Percentiles rank a stretch among this genome's conserved stretches.
These are phyloP conservation scores for Hamigera avellanea DNA, from an alignment of 495 filamentous ascomycete genomes.

Conservation along the genomic window DNA sequence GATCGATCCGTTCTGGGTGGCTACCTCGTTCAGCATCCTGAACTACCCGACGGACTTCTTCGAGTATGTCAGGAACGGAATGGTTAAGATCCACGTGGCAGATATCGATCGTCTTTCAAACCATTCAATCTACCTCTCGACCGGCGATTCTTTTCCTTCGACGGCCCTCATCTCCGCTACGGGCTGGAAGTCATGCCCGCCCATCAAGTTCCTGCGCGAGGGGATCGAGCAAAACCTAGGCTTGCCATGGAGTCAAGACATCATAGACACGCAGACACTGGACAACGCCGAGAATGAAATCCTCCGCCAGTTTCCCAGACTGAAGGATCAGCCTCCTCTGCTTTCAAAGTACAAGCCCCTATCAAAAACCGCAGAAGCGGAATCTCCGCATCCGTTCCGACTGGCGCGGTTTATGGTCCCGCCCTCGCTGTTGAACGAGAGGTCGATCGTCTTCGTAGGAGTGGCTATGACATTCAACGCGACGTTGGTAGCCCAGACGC, in stretches of 20 bases:
- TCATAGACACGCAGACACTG: constrained; percentile 14
- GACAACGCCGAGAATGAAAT: constrained; percentile 54
- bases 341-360: constrained; percentile 12
- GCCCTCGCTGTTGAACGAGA: constrained; percentile 39
- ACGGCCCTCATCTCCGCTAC: constrained; percentile 59
- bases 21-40: constrained; percentile 49
- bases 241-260: constrained; percentile 23
- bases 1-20: constrained; percentile 52
- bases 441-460: constrained; percentile 59
- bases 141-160: constrained; percentile 36
- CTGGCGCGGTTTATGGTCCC: constrained; percentile 65
- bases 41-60: constrained; percentile 61
- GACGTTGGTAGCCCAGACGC: constrained; percentile 48
- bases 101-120: constrained; percentile 41
- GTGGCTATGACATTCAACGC: constrained; percentile 51
- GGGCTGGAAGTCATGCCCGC: constrained; percentile 53
- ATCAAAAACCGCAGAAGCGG: constrained; percentile 17
- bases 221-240: constrained; percentile 26
- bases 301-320: constrained; percentile 50
- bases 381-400: constrained; percentile 28
- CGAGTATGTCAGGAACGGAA: constrained; percentile 45
- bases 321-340: constrained; percentile 30
- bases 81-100: constrained; percentile 48
- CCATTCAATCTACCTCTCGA: constrained; percentile 41
- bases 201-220: constrained; percentile 51